These are phyloP conservation scores for Rhizophagus sp. DNA, from an alignment of 192 early-diverging fungal genomes.

Conservation along the genomic window DNA sequence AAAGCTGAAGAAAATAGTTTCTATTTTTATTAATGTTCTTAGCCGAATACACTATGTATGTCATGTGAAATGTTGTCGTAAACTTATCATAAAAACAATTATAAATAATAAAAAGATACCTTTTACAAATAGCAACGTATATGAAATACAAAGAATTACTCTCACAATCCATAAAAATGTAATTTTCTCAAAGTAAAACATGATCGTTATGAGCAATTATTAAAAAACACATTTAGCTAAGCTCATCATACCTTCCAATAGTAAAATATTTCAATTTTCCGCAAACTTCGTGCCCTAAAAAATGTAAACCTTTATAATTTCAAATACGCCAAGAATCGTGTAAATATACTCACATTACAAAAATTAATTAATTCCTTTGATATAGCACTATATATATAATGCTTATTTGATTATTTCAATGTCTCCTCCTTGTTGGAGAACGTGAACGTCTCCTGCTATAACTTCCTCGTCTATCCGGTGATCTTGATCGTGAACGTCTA, in stretches of 20 bases:
- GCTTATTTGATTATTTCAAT: background rate
- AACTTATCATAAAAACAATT: no score
- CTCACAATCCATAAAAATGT: background rate
- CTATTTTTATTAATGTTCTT: no score
- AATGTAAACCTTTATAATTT: conserved; percentile 1
- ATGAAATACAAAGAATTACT: background rate
- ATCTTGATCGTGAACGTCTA: conserved; percentile 18
- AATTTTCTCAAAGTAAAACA: background rate
- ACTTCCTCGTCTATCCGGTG: conserved; percentile 26
- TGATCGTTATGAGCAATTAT: background rate
- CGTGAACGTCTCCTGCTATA: conserved; percentile 19
- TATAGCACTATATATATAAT: background rate
- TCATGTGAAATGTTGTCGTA: no score
- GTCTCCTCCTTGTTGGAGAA: conserved; percentile 16
- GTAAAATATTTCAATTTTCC: background rate
- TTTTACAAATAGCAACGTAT: background rate
- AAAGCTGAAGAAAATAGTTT: no score
- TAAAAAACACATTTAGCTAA: background rate
- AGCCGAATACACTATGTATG: no score
- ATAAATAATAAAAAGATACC: background rate
- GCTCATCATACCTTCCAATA: background rate
- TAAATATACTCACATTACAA: conserved; percentile 1
- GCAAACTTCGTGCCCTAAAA: background rate
- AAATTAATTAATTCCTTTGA: background rate
- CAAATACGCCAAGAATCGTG: background rate